Conservation (phyloP, 225 moss, liverwort and hornwort species). For the Sphagnum contortum region DNA sequence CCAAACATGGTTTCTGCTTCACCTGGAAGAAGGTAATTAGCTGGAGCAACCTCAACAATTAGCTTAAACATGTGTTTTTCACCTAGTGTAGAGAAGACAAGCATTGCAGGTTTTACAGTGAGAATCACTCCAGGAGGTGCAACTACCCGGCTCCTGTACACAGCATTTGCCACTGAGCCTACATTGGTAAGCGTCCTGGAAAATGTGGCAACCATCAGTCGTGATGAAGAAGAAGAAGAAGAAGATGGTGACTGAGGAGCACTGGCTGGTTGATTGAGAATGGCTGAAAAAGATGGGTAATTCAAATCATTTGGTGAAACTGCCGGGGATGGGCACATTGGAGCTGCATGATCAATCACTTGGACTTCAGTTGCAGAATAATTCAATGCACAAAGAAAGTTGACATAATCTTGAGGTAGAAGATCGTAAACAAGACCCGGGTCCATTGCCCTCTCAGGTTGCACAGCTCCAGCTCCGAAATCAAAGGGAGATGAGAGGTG, state of each 20-base stretch:
- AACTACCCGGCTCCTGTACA: conserved; percentile 16
- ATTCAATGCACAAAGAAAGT: too few relatives aligned
- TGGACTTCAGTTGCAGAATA: too few relatives aligned
- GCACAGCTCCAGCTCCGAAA: too few relatives aligned
- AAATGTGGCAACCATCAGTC: conserved; percentile 17
- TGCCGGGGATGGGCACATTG: conserved; percentile 13
- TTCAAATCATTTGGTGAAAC: conserved; percentile 31
- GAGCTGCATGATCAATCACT: too few relatives aligned
- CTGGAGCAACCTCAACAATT: conserved; percentile 8
- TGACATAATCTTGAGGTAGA: too few relatives aligned
- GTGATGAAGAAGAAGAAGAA: background rate
- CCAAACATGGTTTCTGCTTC: conserved; percentile 20
- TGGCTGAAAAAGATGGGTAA: conserved; percentile 41
- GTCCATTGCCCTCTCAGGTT: too few relatives aligned
- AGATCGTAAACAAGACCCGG: too few relatives aligned
- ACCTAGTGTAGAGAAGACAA: conserved; percentile 18
- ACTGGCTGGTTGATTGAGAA: conserved; percentile 12
- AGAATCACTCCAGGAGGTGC: conserved; percentile 13
- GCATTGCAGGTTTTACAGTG: conserved; percentile 16
- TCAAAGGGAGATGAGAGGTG: too few relatives aligned
- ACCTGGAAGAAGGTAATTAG: conserved; percentile 12
- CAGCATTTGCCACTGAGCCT: conserved; percentile 15
- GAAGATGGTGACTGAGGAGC: too few relatives aligned
- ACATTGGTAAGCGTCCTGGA: conserved; percentile 55
- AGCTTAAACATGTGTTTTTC: conserved; percentile 35